These are phyloP conservation scores for Geotrichum candidum DNA, from an alignment of 1,139 yeast species.

Conservation along the genomic window DNA sequence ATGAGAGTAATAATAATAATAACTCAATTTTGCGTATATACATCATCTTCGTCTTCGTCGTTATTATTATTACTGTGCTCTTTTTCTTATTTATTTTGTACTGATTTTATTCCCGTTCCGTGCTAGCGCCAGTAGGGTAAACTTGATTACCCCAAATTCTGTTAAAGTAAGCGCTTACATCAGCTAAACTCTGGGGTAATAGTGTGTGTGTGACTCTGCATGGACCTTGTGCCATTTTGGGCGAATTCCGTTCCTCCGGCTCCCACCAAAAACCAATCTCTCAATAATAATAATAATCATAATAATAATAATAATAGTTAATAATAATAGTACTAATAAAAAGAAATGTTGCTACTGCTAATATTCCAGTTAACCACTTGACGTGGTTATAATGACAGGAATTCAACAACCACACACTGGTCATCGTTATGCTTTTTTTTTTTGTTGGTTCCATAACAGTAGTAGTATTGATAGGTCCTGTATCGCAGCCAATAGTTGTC, in stretches of 20 bases:
- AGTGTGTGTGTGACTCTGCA: background rate
- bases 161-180: background rate
- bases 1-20: background rate
- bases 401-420: too few relatives aligned
- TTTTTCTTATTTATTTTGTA: background rate
- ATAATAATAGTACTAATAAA: too few relatives aligned
- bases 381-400: too few relatives aligned
- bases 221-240: background rate
- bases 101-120: background rate
- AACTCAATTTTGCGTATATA: background rate
- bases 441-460: too few relatives aligned
- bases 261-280: background rate
- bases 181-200: conserved; percentile 3
- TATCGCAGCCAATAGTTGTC: background rate
- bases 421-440: too few relatives aligned
- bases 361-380: too few relatives aligned
- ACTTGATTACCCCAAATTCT: background rate
- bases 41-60: background rate
- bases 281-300: too few relatives aligned
- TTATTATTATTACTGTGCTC: background rate
- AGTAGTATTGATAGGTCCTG: too few relatives aligned
- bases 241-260: background rate
- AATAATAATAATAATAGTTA: too few relatives aligned
- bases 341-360: background rate
- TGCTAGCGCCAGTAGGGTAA: background rate